Percentiles rank a stretch among this genome's conserved stretches.
Evolutionary conservation across 2,329 filamentous ascomycete species (phyloP).

Genomic region (Cryphonectria parasitica): DNA sequence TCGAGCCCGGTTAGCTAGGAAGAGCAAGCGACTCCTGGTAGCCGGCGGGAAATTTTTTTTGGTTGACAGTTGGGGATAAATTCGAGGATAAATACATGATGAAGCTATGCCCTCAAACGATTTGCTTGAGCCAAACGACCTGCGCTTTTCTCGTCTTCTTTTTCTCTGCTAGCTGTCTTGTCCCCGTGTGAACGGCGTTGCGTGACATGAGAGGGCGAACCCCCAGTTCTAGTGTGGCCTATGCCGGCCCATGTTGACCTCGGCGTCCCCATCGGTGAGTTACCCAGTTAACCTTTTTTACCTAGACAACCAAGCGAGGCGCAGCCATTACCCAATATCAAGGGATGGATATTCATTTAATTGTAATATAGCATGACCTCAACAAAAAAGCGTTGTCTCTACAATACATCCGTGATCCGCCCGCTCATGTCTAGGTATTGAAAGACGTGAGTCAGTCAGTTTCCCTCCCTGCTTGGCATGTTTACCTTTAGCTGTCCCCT

Average conservation of each 20-base stretch:
- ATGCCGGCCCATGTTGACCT: not conserved
- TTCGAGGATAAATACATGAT: slow-evolving; percentile 13
- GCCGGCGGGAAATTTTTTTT: not conserved
- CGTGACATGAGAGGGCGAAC: not conserved
- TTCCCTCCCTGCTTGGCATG: not conserved
- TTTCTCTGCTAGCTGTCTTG: not conserved
- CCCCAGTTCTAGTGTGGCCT: not conserved
- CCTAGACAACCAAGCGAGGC: not conserved
- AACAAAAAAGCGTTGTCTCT: not conserved
- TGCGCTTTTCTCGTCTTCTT: not conserved
- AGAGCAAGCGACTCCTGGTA: not conserved
- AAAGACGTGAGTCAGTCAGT: not conserved
- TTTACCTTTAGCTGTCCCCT: too few relatives aligned
- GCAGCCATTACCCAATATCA: not conserved
- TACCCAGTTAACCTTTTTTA: not conserved
- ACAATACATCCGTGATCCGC: not conserved
- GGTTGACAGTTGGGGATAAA: not conserved
- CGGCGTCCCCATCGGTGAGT: not conserved
- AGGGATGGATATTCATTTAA: not conserved
- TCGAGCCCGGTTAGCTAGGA: not conserved
- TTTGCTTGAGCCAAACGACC: not conserved
- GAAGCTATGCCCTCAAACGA: slow-evolving; percentile 19
- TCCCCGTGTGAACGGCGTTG: not conserved
- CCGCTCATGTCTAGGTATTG: too few relatives aligned
- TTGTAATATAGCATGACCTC: not conserved